phyloP scores from a whole-genome alignment of 441 rosid genomes.

The Croton laevigatus region DNA sequence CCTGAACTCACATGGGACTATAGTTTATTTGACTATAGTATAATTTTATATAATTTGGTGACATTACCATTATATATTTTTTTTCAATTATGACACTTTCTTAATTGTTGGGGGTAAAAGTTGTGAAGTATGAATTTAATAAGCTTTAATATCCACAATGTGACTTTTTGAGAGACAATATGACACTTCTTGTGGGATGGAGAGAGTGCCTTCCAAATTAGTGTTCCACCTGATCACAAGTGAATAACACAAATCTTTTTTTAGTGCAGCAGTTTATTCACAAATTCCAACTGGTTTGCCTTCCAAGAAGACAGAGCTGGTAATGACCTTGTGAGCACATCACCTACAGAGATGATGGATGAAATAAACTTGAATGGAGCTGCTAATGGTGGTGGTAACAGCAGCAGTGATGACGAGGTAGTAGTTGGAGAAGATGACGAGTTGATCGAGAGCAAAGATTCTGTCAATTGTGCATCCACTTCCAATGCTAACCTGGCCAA shows the following conservation, averaged over 20 bases:
- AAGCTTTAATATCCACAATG: too few relatives aligned
- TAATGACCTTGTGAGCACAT: conserved; percentile 45
- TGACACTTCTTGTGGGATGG: too few relatives aligned
- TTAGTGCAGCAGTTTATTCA: conserved; percentile 72
- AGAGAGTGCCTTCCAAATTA: neutral
- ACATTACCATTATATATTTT: too few relatives aligned
- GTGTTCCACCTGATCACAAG: neutral
- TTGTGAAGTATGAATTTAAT: too few relatives aligned
- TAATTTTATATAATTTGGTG: too few relatives aligned
- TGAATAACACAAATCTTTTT: neutral
- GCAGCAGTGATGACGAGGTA: conserved; percentile 90
- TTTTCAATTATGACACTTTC: too few relatives aligned
- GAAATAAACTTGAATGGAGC: conserved; percentile 63
- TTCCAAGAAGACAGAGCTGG: conserved; percentile 76
- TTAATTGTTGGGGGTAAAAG: too few relatives aligned
- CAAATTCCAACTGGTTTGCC: conserved; percentile 97
- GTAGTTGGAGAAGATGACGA: conserved; percentile 92
- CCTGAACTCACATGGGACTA: neutral
- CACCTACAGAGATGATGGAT: conserved; percentile 63
- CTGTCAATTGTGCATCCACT: conserved; percentile 50
- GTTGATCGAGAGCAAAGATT: conserved; percentile 54
- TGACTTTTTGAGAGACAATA: too few relatives aligned
- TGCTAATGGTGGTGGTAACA: conserved; percentile 54
- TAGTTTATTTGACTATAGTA: neutral
- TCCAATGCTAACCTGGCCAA: conserved; percentile 40